Conservation (phyloP, 1,139 yeast species). For the Nakaseomyces uthaithaninus region DNA sequence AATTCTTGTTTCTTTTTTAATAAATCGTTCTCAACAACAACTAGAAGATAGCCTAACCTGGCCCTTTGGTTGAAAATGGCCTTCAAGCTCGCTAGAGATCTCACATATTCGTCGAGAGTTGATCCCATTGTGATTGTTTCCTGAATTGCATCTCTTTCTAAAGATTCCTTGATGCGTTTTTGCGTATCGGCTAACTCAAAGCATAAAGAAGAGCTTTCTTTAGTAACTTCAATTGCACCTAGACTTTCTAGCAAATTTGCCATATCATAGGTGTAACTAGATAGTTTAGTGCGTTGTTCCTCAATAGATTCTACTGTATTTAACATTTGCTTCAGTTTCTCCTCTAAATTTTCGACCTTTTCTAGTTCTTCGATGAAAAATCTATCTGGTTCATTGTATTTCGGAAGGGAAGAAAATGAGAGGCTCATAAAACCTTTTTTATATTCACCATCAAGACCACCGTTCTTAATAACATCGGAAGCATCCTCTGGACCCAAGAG, state of each 20-base stretch:
- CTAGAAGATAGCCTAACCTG: constrained; percentile 55
- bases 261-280: constrained; percentile 58
- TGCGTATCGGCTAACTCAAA: constrained; percentile 68
- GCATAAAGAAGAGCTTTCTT: constrained; percentile 52
- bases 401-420: constrained; percentile 36
- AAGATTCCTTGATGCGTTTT: constrained; percentile 57
- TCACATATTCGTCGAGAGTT: constrained; percentile 78
- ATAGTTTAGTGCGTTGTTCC: constrained; percentile 66
- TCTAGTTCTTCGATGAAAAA: constrained; percentile 63
- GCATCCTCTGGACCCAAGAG: constrained; percentile 31
- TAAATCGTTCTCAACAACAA: constrained; percentile 44
- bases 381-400: constrained; percentile 70
- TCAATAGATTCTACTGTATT: constrained; percentile 69
- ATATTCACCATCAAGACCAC: constrained; percentile 30
- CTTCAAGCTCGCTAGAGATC: constrained; percentile 70
- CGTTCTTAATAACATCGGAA: constrained; percentile 23
- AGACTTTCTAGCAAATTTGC: constrained; percentile 47
- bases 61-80: constrained; percentile 69
- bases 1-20: constrained; percentile 40
- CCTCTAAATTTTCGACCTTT: constrained; percentile 65
- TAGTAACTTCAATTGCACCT: constrained; percentile 69
- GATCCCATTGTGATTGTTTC: constrained; percentile 82
- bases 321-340: constrained; percentile 60
- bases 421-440: constrained; percentile 25
- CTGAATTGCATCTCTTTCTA: constrained; percentile 74